Conservation (phyloP, 2,329 filamentous ascomycete genomes). For the Monosporascus ibericus region DNA sequence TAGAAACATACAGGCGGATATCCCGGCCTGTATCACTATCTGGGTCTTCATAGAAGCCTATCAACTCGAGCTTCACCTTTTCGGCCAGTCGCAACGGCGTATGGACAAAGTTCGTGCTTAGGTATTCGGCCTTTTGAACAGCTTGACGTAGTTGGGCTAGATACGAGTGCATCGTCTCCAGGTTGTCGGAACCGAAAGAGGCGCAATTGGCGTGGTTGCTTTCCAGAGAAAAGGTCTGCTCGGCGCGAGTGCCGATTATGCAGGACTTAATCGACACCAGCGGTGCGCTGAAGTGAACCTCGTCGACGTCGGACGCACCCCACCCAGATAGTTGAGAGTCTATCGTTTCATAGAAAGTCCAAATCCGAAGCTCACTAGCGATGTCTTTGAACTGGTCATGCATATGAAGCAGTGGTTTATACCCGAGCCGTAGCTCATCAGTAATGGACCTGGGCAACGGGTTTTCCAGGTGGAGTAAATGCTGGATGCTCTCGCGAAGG, state of each 20-base stretch:
- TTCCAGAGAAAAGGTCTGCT: conserved; percentile 46
- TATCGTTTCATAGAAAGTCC: conserved; percentile 58
- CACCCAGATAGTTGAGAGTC: conserved; percentile 49
- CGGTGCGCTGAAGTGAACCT: conserved; percentile 53
- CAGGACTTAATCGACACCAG: conserved; percentile 52
- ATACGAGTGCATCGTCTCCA: conserved; percentile 38
- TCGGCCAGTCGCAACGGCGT: conserved; percentile 43
- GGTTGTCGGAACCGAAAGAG: conserved; percentile 45
- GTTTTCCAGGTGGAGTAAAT: conserved; percentile 43
- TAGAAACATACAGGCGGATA: conserved; percentile 45
- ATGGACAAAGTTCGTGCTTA: conserved; percentile 31
- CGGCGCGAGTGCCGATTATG: conserved; percentile 44
- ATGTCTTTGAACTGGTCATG: conserved; percentile 52
- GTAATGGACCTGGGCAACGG: conserved; percentile 46
- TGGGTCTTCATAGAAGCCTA: conserved; percentile 55
- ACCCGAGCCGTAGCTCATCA: conserved; percentile 44
- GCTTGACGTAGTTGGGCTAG: conserved; percentile 30
- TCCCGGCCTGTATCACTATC: conserved; percentile 30
- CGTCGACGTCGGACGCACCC: conserved; percentile 28
- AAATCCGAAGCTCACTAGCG: conserved; percentile 52
- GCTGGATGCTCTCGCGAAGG: conserved; percentile 48
- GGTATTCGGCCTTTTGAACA: conserved; percentile 29
- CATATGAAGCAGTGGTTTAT: conserved; percentile 39
- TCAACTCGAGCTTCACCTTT: conserved; percentile 50
- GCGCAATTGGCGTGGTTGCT: conserved; percentile 50